Percentiles rank a stretch among this genome's conserved stretches.
Conservation (phyloP, 192 early-diverging fungal species). For the Backusella psychrophila region DNA sequence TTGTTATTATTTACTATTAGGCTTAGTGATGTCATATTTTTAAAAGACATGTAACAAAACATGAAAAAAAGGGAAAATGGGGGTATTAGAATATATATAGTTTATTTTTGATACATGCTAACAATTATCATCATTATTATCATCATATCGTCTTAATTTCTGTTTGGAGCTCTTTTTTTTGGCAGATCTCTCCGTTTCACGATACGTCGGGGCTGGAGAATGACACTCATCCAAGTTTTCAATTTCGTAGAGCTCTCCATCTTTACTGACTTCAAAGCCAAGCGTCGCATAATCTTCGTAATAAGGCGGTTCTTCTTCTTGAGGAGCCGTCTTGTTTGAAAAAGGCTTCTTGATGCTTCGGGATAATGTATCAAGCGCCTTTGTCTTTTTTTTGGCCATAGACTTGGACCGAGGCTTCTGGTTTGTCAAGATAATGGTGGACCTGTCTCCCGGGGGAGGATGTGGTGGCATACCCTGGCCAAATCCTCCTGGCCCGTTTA, state of each 20-base stretch:
- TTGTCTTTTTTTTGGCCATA: neutral
- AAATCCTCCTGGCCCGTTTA: conserved; percentile 12
- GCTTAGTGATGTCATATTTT: neutral
- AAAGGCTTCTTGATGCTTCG: conserved; percentile 2
- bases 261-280: neutral
- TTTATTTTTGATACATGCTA: neutral
- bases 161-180: neutral
- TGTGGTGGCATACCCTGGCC: conserved; percentile 4
- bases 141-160: neutral
- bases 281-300: neutral
- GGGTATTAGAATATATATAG: neutral
- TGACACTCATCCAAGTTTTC: neutral
- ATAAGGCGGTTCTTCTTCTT: neutral
- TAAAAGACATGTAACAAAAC: neutral
- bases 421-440: conserved; percentile 25
- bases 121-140: neutral
- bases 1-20: no score
- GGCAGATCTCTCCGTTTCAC: neutral
- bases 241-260: neutral
- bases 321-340: neutral
- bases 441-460: neutral
- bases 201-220: neutral
- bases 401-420: conserved; percentile 19
- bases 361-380: neutral
- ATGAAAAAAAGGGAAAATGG: neutral